Evolutionary conservation across 1,284 basidiomycete genomes (phyloP).

Genomic region (Amylostereum chailletii): DNA sequence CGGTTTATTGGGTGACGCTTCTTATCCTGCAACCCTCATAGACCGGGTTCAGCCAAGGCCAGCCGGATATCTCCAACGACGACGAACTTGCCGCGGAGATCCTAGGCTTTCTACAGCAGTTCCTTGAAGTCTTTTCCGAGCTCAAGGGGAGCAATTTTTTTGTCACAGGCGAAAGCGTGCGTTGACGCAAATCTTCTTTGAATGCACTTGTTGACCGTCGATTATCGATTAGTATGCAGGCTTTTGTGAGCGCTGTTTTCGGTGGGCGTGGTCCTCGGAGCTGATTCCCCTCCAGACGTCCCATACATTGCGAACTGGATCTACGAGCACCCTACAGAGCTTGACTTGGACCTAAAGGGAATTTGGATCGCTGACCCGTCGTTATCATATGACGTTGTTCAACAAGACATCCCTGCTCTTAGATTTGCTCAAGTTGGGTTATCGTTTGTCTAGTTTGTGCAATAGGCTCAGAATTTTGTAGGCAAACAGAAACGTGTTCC

Average conservation of each 20-base stretch:
- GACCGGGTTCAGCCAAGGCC: constrained; percentile 29
- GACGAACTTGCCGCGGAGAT: constrained; percentile 29
- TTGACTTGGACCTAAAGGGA: constrained; percentile 27
- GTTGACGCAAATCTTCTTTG: constrained; percentile 7
- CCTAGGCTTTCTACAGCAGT: constrained; percentile 28
- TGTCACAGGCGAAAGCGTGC: constrained; percentile 28
- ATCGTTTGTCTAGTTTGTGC: too few relatives aligned
- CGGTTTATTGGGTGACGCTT: too few relatives aligned
- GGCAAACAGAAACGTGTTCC: constrained; percentile 45
- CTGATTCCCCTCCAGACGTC: constrained; percentile 18
- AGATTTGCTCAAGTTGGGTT: constrained; percentile 23
- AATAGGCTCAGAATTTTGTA: constrained; percentile 12
- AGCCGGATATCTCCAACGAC: constrained; percentile 25
- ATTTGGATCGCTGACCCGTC: constrained; percentile 32
- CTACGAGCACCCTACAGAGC: constrained; percentile 25
- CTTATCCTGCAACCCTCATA: constrained; percentile 1
- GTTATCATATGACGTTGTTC: constrained; percentile 25
- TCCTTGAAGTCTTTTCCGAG: constrained; percentile 28
- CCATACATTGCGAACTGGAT: constrained; percentile 33
- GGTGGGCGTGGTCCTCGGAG: neutral
- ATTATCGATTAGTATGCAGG: constrained; percentile 23
- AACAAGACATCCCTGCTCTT: constrained; percentile 30
- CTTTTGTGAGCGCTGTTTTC: constrained; percentile 20
- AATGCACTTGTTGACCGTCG: neutral
- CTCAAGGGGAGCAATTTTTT: constrained; percentile 30